phyloP scores from a whole-genome alignment of 176 grass and related monocot species.

The Coix lacrymajobi region DNA sequence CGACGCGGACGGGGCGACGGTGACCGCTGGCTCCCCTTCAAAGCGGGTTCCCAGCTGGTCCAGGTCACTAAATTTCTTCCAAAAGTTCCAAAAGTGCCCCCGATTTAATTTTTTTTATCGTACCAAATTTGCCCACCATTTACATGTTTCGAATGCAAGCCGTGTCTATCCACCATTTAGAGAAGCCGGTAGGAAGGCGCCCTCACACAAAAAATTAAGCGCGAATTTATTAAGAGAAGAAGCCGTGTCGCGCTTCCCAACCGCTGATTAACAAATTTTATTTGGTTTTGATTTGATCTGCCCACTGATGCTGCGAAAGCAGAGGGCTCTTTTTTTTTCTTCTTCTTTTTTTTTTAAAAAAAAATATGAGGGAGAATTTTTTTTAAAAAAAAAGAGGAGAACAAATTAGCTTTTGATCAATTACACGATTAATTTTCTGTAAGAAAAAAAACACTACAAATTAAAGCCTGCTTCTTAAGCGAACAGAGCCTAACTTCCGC shows the following conservation, averaged over 20 bases:
- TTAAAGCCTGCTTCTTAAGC: no score
- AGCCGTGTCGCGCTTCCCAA: slow-evolving; percentile 18
- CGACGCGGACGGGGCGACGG: not conserved
- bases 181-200: slow-evolving; percentile 29
- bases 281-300: not conserved
- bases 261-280: not conserved
- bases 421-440: no score
- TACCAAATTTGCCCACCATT: slow-evolving; percentile 26
- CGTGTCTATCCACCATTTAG: not conserved
- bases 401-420: no score
- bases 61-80: not conserved
- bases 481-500: no score
- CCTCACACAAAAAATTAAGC: not conserved
- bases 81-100: not conserved
- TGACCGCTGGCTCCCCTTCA: not conserved
- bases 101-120: not conserved
- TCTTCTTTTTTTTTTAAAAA: not conserved
- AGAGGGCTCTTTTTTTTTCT: not conserved
- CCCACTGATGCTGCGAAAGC: not conserved
- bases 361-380: not conserved
- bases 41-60: not conserved
- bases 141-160: slow-evolving; percentile 29
- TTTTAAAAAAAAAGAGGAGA: no score
- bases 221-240: not conserved
- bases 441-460: no score